Evolutionary conservation across 768 basidiomycete genomes (phyloP), one percentile per base, ranked within the genome.

Genomic region (Glaciozyma antarctica): DNA sequence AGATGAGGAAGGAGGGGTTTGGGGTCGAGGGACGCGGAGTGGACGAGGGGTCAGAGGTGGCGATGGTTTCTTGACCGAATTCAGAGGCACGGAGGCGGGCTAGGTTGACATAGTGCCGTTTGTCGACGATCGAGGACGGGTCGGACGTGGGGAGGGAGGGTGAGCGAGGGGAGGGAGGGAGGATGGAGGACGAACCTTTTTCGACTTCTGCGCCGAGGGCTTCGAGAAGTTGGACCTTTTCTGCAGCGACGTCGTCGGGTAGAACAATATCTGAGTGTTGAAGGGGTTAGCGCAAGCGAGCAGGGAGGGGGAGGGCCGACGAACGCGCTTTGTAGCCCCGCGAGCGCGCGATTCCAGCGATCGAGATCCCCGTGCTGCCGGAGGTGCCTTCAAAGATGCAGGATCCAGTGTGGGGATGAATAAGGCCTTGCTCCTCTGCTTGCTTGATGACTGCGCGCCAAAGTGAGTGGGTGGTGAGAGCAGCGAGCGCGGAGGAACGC

Each of bases 301-400:
- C 21, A 12, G 45, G 19, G n/a, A 12, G 16, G 24, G 51, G 41
- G 24, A 8, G n/a, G 0, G 15, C n/a, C n/a, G 51, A 51, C 72
- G 30, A 6, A 71, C 71, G 70, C 13, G 69, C 69, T 26, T 69
- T 68, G 62, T 73, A 73, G 0, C 74, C 73, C 24, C 70, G 58
- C 2, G 71, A 68, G 5, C 63, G 65, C 2, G 91, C 88, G 58
- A 99, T 88, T 4, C 88, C 95, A 0, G 95, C 94, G 58, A 99
- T 86, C 1, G 92, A 95, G 63, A 98, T 98, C 9, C 95, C 92
- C 0, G 92, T 95, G 0, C 90, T 92, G 12, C 90, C 95, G 5
- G 94, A 90, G 0, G 94, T 99, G 5, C 95, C 95, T 76, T 98
- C 95, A 64, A 98, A 99, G 47, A 99, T 91, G 10, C 89, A 84